A percentile compares a stretch with the other conserved stretches of the same genome.
Conservation (phyloP, 257 asterid species). For the Galeopsis tetrahit region DNA sequence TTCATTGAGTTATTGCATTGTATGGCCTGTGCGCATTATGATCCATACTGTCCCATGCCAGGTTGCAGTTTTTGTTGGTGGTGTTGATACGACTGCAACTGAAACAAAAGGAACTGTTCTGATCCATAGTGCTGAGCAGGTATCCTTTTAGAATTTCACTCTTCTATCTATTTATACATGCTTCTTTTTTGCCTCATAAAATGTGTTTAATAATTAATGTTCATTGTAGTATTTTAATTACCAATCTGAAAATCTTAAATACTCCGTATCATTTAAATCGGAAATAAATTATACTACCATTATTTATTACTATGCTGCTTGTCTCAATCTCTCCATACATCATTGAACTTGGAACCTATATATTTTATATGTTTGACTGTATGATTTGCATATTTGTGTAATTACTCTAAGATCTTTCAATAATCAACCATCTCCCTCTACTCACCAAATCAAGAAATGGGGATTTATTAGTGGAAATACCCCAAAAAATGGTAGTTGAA, state of each 20-base stretch:
- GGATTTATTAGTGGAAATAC: slow-evolving; percentile 6
- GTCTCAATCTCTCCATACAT: not conserved
- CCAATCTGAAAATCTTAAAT: slow-evolving; percentile 1
- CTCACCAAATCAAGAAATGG: not conserved
- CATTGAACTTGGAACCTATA: not conserved
- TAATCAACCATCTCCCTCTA: not conserved
- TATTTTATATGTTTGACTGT: not conserved
- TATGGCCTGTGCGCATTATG: slow-evolving; percentile 16
- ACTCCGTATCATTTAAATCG: not conserved
- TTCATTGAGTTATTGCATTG: slow-evolving; percentile 24
- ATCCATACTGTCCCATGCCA: slow-evolving; percentile 35
- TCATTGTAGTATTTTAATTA: not conserved
- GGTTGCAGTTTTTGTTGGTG: slow-evolving; percentile 96
- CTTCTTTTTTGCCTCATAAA: not conserved
- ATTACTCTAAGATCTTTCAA: not conserved
- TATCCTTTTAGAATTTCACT: slow-evolving; percentile 29
- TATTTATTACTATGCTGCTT: not conserved
- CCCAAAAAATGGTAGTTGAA: not conserved
- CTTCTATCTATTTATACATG: not conserved
- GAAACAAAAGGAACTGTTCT: slow-evolving; percentile 99
- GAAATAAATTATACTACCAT: not conserved
- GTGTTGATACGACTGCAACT: slow-evolving; percentile 95
- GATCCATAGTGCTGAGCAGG: slow-evolving; percentile 95
- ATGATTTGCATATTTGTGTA: not conserved
- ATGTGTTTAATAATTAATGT: not conserved